These are phyloP conservation scores for Calendula officinalis DNA, from an alignment of 129 eudicot genomes.

Conservation along the genomic window DNA sequence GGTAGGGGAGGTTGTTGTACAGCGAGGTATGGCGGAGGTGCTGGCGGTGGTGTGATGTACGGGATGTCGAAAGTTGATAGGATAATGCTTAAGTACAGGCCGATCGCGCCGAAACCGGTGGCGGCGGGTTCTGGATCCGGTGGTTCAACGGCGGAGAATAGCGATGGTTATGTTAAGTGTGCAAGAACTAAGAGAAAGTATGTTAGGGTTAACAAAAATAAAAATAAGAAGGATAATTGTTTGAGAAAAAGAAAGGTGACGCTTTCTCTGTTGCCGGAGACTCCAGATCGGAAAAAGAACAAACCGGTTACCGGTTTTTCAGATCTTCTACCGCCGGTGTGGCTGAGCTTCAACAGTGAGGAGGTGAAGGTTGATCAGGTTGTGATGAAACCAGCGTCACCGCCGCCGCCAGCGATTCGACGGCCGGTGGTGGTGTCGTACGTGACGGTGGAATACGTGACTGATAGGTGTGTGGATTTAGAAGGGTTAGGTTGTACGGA, in stretches of 20 bases:
- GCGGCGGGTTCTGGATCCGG: slow-evolving; percentile 34
- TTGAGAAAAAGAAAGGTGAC: slow-evolving; percentile 39
- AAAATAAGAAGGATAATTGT: slow-evolving; percentile 2
- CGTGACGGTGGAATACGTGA: slow-evolving; percentile 80
- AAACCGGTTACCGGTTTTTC: slow-evolving; percentile 11
- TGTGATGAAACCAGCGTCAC: neutral
- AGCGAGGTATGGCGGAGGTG: slow-evolving; percentile 41
- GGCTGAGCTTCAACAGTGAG: slow-evolving; percentile 47
- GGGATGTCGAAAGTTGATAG: slow-evolving; percentile 51
- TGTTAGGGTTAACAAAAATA: slow-evolving; percentile 30
- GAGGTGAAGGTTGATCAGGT: slow-evolving; percentile 9
- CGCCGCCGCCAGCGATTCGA: neutral
- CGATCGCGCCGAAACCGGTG: slow-evolving; percentile 88
- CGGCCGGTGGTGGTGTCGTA: slow-evolving; percentile 33
- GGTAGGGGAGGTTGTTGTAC: slow-evolving; percentile 73
- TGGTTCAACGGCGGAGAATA: slow-evolving; percentile 34
- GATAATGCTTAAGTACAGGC: slow-evolving; percentile 76
- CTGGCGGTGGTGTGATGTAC: slow-evolving; percentile 32
- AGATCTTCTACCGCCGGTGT: slow-evolving; percentile 29
- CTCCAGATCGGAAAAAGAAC: slow-evolving; percentile 46
- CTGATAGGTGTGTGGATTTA: slow-evolving; percentile 56
- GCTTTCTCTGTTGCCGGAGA: slow-evolving; percentile 65
- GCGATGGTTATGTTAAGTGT: slow-evolving; percentile 27
- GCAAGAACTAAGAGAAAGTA: slow-evolving; percentile 56
- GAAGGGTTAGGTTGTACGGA: slow-evolving; percentile 44